Percentiles rank a stretch among this genome's conserved stretches.
Evolutionary conservation across 768 basidiomycete species (phyloP).

Genomic region (Albatrellus ellisii): DNA sequence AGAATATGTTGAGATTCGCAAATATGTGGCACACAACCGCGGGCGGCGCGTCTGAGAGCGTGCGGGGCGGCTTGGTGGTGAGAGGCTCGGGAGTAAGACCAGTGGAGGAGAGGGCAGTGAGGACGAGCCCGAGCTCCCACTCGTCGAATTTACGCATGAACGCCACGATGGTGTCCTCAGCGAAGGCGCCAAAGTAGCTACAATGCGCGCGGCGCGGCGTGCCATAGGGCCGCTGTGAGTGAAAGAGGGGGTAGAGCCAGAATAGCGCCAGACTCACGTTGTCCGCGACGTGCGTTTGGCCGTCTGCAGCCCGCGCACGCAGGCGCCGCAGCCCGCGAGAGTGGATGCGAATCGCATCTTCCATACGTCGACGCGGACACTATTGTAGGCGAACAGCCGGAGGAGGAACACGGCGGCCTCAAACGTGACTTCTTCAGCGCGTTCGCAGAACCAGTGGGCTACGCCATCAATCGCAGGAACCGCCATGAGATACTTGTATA

Average conservation of each 20-base stretch:
- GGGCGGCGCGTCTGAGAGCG: slow-evolving; percentile 32
- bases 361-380: slow-evolving; percentile 48
- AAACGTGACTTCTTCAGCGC: slow-evolving; percentile 38
- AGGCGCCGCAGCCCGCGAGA: slow-evolving; percentile 50
- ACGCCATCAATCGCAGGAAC: slow-evolving; percentile 21
- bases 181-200: slow-evolving; percentile 72
- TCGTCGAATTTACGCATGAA: slow-evolving; percentile 54
- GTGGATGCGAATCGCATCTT: slow-evolving; percentile 40
- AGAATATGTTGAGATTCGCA: slow-evolving; percentile 45
- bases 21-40: slow-evolving; percentile 48
- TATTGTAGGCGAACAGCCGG: slow-evolving; percentile 68
- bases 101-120: slow-evolving; percentile 22
- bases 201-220: no score
- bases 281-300: slow-evolving; percentile 50
- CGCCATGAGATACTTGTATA: slow-evolving; percentile 43
- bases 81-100: background rate
- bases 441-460: slow-evolving; percentile 75
- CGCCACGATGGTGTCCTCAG: slow-evolving; percentile 28
- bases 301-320: slow-evolving; percentile 52
- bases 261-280: slow-evolving; percentile 42
- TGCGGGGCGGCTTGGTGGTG: slow-evolving; percentile 1
- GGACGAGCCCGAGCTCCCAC: slow-evolving; percentile 48
- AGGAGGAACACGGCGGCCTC: slow-evolving; percentile 74
- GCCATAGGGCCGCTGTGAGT: no score
- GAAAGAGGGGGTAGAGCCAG: background rate